Percentiles rank a stretch among this genome's conserved stretches.
Evolutionary conservation across 352 stramenopile genomes (phyloP).

Genomic region (Pythium angustatum): DNA sequence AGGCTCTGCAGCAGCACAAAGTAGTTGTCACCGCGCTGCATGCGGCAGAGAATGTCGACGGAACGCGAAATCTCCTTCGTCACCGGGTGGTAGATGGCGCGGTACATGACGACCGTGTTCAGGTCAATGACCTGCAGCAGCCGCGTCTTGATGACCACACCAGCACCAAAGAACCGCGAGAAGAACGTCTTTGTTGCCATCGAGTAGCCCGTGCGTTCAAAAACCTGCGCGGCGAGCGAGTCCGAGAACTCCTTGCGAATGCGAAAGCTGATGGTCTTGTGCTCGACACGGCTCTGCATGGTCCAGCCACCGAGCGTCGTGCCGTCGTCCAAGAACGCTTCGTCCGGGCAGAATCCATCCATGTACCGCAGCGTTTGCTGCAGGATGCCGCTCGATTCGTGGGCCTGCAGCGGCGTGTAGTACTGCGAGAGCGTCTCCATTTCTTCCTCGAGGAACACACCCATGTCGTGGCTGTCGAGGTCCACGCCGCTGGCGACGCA

Average conservation of each 20-base stretch:
- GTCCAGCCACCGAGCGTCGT: conserved; percentile 26
- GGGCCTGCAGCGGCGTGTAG: conserved; percentile 28
- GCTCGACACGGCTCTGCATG: conserved; percentile 29
- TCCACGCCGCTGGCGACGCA: conserved; percentile 31
- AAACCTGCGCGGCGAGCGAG: conserved; percentile 12
- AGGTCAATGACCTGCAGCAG: conserved; percentile 58
- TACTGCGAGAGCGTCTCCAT: conserved; percentile 30
- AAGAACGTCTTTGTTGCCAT: conserved; percentile 28
- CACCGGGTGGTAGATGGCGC: conserved; percentile 56
- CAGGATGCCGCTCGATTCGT: conserved; percentile 30
- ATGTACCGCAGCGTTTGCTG: conserved; percentile 35
- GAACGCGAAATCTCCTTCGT: conserved; percentile 54
- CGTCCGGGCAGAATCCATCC: conserved; percentile 31
- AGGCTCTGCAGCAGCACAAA: conserved; percentile 58
- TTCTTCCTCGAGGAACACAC: conserved; percentile 31
- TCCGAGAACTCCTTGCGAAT: conserved; percentile 28
- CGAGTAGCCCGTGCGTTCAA: conserved; percentile 30
- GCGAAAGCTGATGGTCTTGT: conserved; percentile 34
- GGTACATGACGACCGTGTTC: conserved; percentile 54
- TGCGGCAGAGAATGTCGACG: conserved; percentile 54
- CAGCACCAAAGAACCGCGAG: conserved; percentile 28
- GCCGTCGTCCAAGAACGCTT: conserved; percentile 30
- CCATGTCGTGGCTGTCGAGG: conserved; percentile 30
- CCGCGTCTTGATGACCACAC: conserved; percentile 32
- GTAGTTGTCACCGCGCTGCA: conserved; percentile 47